Evolutionary conservation across 306 rosid species (phyloP).

Genomic region (Heteromeles arbutifolia): DNA sequence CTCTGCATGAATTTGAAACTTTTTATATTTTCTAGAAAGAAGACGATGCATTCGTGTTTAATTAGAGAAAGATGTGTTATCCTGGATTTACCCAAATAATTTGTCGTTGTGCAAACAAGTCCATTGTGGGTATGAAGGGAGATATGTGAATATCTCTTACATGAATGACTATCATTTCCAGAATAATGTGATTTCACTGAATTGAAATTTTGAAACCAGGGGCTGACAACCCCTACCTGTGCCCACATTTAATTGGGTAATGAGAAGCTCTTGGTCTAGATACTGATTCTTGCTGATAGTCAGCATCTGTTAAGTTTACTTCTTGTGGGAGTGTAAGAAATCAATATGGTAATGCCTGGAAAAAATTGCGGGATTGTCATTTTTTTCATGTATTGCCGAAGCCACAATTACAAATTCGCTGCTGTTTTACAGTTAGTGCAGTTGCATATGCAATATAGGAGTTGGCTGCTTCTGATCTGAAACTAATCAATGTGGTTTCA

Average conservation of each 20-base stretch:
- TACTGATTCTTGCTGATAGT: neutral
- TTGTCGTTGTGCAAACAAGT: neutral
- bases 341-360: neutral
- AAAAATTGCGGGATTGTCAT: neutral
- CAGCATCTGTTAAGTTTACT: neutral
- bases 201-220: neutral
- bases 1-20: neutral
- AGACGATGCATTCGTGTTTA: neutral
- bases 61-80: neutral
- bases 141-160: neutral
- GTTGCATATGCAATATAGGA: neutral
- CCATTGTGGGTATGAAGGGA: neutral
- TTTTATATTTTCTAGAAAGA: constrained; percentile 1
- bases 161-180: neutral
- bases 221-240: neutral
- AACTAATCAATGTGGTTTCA: neutral
- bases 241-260: neutral
- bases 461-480: neutral
- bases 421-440: neutral
- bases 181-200: neutral
- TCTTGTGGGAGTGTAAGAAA: neutral
- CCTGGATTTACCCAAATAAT: neutral
- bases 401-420: neutral
- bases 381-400: neutral
- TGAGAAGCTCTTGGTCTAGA: neutral